Percentiles rank a stretch among this genome's conserved stretches.
Evolutionary conservation across 1,139 yeast genomes (phyloP).

Genomic region (Kazachstania sp.): DNA sequence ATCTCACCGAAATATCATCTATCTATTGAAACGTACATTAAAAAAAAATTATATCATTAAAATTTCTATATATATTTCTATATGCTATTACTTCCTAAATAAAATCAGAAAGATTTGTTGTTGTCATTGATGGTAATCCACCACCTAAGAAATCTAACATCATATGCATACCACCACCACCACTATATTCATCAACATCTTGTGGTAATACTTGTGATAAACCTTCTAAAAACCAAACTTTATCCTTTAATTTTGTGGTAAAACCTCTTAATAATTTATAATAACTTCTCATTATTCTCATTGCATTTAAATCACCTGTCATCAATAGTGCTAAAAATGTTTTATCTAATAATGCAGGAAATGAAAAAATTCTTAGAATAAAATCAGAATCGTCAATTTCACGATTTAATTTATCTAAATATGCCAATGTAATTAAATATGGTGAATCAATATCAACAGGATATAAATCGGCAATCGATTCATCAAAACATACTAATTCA

Average conservation of each 20-base stretch:
- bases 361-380: slow-evolving; percentile 79
- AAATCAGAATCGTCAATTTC: slow-evolving; percentile 82
- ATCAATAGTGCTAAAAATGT: slow-evolving; percentile 65
- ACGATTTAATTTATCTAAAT: slow-evolving; percentile 71
- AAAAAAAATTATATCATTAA: neutral
- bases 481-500: slow-evolving; percentile 75
- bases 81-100: slow-evolving; percentile 12
- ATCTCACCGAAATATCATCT: too few species aligned
- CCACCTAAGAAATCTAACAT: slow-evolving; percentile 82
- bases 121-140: slow-evolving; percentile 49
- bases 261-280: slow-evolving; percentile 72
- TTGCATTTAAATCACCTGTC: slow-evolving; percentile 82
- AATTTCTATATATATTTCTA: neutral
- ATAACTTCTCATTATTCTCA: slow-evolving; percentile 83
- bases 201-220: slow-evolving; percentile 79
- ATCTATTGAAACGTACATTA: neutral
- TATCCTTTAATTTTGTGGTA: slow-evolving; percentile 78
- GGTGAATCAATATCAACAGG: slow-evolving; percentile 82
- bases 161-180: slow-evolving; percentile 88
- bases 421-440: slow-evolving; percentile 76
- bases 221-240: slow-evolving; percentile 92
- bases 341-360: slow-evolving; percentile 85
- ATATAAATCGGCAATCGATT: slow-evolving; percentile 72
- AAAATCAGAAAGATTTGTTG: slow-evolving; percentile 34
- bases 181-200: slow-evolving; percentile 75